phyloP scores from a whole-genome alignment of 495 filamentous ascomycete genomes.

The Penicillium herquei region DNA sequence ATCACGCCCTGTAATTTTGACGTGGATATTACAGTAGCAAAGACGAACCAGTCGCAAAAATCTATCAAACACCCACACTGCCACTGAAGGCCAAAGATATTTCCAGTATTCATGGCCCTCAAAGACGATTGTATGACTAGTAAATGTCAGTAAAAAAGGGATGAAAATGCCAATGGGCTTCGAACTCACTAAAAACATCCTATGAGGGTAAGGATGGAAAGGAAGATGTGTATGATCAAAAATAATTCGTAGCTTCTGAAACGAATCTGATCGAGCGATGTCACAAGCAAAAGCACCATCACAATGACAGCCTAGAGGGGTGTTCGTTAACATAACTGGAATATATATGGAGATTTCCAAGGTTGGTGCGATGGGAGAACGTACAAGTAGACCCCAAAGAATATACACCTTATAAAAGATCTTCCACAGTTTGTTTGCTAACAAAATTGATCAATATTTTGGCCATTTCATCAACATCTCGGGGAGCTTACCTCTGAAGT shows the following conservation, averaged over 20 bases:
- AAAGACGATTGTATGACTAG: constrained; percentile 50
- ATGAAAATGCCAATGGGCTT: neutral
- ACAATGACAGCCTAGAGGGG: constrained; percentile 41
- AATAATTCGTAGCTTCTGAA: constrained; percentile 53
- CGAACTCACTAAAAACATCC: constrained; percentile 51
- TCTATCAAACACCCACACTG: constrained; percentile 53
- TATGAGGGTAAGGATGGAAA: constrained; percentile 49
- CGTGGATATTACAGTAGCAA: constrained; percentile 46
- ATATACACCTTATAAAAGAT: constrained; percentile 34
- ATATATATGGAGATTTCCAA: neutral
- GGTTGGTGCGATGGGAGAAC: neutral
- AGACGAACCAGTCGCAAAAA: constrained; percentile 46
- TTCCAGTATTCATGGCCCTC: constrained; percentile 47
- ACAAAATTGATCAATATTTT: neutral
- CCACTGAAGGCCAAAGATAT: constrained; percentile 52
- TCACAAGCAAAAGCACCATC: constrained; percentile 45
- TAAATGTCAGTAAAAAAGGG: neutral
- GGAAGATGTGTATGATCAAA: constrained; percentile 50
- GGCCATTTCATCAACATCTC: too few relatives aligned
- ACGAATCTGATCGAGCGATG: constrained; percentile 49
- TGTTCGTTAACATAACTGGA: neutral
- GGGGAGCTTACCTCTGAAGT: constrained; percentile 26
- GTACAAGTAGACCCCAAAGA: constrained; percentile 38
- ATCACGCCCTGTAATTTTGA: constrained; percentile 17
- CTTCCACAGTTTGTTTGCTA: constrained; percentile 31